A percentile compares a stretch with the other conserved stretches of the same genome.
These are phyloP conservation scores for Aechmea fasciata DNA, from an alignment of 176 grass and related monocot genomes.

Conservation along the genomic window DNA sequence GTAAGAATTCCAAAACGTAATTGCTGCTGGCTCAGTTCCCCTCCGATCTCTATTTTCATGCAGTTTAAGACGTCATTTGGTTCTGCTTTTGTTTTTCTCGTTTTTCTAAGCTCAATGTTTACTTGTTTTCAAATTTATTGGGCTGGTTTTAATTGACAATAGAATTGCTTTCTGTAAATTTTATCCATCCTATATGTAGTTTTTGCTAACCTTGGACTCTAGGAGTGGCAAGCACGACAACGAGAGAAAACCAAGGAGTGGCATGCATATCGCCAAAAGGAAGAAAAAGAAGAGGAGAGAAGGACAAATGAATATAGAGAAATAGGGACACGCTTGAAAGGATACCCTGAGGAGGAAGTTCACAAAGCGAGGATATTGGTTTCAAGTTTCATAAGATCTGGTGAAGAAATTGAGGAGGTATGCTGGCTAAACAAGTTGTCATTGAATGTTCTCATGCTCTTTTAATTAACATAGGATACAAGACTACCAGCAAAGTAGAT, in stretches of 20 bases:
- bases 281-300: conserved; percentile 62
- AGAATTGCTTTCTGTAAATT: not conserved
- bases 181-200: not conserved
- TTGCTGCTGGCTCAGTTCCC: not conserved
- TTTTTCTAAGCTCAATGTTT: not conserved
- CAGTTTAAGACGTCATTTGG: too few species aligned
- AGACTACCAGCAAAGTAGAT: too few species aligned
- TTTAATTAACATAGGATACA: not conserved
- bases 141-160: not conserved
- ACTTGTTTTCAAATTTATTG: not conserved
- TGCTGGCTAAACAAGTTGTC: not conserved
- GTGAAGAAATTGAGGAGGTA: conserved; percentile 85
- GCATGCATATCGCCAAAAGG: conserved; percentile 76
- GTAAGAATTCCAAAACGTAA: not conserved
- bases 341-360: conserved; percentile 88
- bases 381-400: conserved; percentile 80
- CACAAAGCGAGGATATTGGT: conserved; percentile 73
- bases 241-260: conserved; percentile 75
- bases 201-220: conserved; percentile 17
- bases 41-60: not conserved
- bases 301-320: conserved; percentile 66
- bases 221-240: conserved; percentile 81
- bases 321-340: conserved; percentile 85
- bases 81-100: not conserved
- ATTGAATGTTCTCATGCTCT: not conserved